These are phyloP conservation scores for Fusarium chuoi DNA, from an alignment of 2,329 filamentous ascomycete species.

Conservation along the genomic window DNA sequence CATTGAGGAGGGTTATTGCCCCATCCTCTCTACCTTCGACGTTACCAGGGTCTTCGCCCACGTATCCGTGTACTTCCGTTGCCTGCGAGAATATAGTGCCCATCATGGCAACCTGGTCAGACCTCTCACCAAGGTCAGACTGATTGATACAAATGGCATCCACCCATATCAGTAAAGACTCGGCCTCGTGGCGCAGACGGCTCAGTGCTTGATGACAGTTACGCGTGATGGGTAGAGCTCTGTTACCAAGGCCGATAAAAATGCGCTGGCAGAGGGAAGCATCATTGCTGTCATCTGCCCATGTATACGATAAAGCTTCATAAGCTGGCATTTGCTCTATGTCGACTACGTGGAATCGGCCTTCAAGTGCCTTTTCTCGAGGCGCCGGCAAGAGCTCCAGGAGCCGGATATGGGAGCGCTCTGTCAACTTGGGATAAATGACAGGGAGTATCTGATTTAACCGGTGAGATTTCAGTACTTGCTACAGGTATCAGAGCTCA, in stretches of 20 bases:
- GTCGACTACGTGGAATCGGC: slow-evolving; percentile 5
- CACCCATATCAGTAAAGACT: slow-evolving; percentile 13
- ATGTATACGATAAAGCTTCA: slow-evolving; percentile 26
- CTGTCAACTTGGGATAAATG: background rate
- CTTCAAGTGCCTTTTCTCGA: slow-evolving; percentile 7
- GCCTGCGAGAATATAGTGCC: slow-evolving; percentile 17
- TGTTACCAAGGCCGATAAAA: slow-evolving; percentile 16
- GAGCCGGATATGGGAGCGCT: slow-evolving; percentile 8
- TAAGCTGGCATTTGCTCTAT: slow-evolving; percentile 2
- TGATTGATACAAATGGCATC: slow-evolving; percentile 30
- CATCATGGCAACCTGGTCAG: slow-evolving; percentile 26
- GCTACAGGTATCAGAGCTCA: background rate
- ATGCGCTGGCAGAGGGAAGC: slow-evolving; percentile 19
- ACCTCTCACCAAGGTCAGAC: slow-evolving; percentile 14
- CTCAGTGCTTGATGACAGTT: slow-evolving; percentile 21
- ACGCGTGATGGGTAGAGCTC: slow-evolving; percentile 19
- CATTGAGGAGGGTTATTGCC: background rate
- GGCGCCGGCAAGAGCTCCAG: slow-evolving; percentile 11
- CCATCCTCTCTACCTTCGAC: background rate
- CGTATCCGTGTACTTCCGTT: slow-evolving; percentile 10
- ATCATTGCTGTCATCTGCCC: slow-evolving; percentile 16
- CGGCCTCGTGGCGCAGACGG: background rate
- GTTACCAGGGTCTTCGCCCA: slow-evolving; percentile 9
- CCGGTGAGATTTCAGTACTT: background rate
- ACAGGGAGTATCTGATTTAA: slow-evolving; percentile 10